Conservation (phyloP, 495 filamentous ascomycete species). For the Rhypophila decipiens region DNA sequence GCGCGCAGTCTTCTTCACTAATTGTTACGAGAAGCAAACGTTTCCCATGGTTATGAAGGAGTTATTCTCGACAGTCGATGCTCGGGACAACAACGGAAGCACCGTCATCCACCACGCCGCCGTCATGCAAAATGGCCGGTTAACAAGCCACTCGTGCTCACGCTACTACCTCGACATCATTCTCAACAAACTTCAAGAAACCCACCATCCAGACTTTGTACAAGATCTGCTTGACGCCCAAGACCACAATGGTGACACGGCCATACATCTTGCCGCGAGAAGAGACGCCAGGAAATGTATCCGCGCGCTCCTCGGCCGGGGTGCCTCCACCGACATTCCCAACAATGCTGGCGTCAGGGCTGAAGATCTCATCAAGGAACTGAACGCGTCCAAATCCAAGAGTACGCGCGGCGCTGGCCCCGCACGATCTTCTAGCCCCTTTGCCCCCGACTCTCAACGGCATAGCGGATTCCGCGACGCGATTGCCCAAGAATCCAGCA, state of each 20-base stretch:
- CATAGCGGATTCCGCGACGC: slow-evolving; percentile 37
- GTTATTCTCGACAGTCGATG: slow-evolving; percentile 67
- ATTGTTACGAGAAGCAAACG: slow-evolving; percentile 84
- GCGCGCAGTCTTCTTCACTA: slow-evolving; percentile 90
- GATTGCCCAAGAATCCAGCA: slow-evolving; percentile 26
- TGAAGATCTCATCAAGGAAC: slow-evolving; percentile 59
- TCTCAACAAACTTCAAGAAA: slow-evolving; percentile 73
- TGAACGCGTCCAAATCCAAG: slow-evolving; percentile 46
- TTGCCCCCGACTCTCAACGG: slow-evolving; percentile 46
- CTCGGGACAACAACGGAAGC: slow-evolving; percentile 65
- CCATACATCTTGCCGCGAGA: slow-evolving; percentile 78
- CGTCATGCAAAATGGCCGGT: slow-evolving; percentile 66
- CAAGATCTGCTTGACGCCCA: slow-evolving; percentile 63
- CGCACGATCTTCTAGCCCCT: slow-evolving; percentile 56
- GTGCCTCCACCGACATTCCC: slow-evolving; percentile 68
- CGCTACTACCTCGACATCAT: slow-evolving; percentile 89
- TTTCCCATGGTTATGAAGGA: slow-evolving; percentile 77
- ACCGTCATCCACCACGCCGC: slow-evolving; percentile 93
- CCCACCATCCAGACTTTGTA: slow-evolving; percentile 59
- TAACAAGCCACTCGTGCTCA: slow-evolving; percentile 71
- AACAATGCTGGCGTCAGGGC: slow-evolving; percentile 76
- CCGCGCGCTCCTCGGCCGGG: slow-evolving; percentile 60
- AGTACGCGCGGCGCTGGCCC: slow-evolving; percentile 35
- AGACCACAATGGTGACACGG: slow-evolving; percentile 82
- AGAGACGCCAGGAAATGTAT: slow-evolving; percentile 70